Evolutionary conservation across 2,329 filamentous ascomycete species (phyloP), one percentile per base, ranked within the genome.

Genomic region (Colletotrichum lentis): DNA sequence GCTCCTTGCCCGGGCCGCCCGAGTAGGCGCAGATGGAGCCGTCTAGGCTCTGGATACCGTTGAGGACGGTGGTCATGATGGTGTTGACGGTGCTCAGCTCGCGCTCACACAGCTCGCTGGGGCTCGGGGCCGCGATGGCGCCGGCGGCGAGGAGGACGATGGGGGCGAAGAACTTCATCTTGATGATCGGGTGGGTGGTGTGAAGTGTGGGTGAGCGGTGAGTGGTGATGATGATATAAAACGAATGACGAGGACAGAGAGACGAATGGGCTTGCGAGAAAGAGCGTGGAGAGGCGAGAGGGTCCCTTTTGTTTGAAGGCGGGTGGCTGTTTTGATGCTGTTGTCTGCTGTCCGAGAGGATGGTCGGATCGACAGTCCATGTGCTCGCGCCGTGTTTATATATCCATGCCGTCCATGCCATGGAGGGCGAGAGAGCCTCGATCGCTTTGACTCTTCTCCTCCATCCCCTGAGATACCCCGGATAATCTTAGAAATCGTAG

Each of bases 51-150:
- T 58, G 27, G 41, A 69, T 69, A 20, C 67, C 67, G 18, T 67
- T 44, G 41, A 67, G 67, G 37, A 69, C 67, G 31, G 67, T 69
- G 37, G 57, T 57, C 67, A 69, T 69, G 67, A 69, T 69, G 46
- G 57, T 50, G 54, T 69, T 67, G 52, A 69, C 58, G 16, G 27
- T 39, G 63, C 66, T 68, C 27, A 68, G 35, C 20, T 68, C 62
- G 24, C 65, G 65, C 5, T 35, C 43, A 54, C 61, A 68, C 14
- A 68, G 49, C 37, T 68, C 66, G 18, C 11, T 31, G n/a, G 65
- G 41, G 43, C 35, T 61, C 5, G 66, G 66, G 27, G 50, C 22
- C 37, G 66, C 66, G 27, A 56, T 3, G 50, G n/a, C 62, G 50
- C 66, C 55, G 56, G 66, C 62, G 43, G 66, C 66, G 55, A 68